Evolutionary conservation across 768 basidiomycete species (phyloP).

Genomic region (Hysterangium stoloniferum): DNA sequence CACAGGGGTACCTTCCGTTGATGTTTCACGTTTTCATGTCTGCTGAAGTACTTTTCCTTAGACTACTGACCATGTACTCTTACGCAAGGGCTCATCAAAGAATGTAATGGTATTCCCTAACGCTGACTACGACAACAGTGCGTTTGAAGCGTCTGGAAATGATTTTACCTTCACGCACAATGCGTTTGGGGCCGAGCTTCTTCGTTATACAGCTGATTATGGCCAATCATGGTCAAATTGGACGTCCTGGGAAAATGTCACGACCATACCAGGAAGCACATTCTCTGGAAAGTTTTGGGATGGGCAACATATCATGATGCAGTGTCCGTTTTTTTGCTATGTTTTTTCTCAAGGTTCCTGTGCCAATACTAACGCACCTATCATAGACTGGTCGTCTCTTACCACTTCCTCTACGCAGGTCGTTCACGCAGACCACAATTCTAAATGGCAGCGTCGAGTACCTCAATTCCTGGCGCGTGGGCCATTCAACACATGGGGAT

Average conservation of each 20-base stretch:
- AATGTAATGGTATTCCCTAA: slow-evolving; percentile 87
- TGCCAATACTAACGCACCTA: slow-evolving; percentile 3
- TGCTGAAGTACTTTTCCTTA: slow-evolving; percentile 22
- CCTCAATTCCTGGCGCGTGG: slow-evolving; percentile 86
- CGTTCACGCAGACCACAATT: slow-evolving; percentile 66
- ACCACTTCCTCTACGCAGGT: slow-evolving; percentile 56
- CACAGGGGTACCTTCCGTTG: slow-evolving; percentile 45
- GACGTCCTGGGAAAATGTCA: slow-evolving; percentile 69
- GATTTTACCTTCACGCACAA: slow-evolving; percentile 74
- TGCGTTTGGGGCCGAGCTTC: slow-evolving; percentile 79
- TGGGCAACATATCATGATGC: slow-evolving; percentile 81
- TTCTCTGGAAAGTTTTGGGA: slow-evolving; percentile 65
- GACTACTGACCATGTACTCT: slow-evolving; percentile 66
- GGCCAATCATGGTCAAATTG: slow-evolving; percentile 80
- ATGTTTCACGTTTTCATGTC: slow-evolving; percentile 4
- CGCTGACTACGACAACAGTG: slow-evolving; percentile 59
- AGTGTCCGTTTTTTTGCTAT: slow-evolving; percentile 50
- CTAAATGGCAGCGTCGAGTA: slow-evolving; percentile 55
- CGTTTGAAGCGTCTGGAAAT: slow-evolving; percentile 31
- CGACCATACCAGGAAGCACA: slow-evolving; percentile 49
- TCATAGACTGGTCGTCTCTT: slow-evolving; percentile 68
- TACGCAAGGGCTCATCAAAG: slow-evolving; percentile 67
- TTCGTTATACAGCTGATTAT: slow-evolving; percentile 84
- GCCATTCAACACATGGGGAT: slow-evolving; percentile 89
- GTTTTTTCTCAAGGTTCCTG: background rate